phyloP scores from a whole-genome alignment of 1,284 basidiomycete genomes.

The Trametes sp. region DNA sequence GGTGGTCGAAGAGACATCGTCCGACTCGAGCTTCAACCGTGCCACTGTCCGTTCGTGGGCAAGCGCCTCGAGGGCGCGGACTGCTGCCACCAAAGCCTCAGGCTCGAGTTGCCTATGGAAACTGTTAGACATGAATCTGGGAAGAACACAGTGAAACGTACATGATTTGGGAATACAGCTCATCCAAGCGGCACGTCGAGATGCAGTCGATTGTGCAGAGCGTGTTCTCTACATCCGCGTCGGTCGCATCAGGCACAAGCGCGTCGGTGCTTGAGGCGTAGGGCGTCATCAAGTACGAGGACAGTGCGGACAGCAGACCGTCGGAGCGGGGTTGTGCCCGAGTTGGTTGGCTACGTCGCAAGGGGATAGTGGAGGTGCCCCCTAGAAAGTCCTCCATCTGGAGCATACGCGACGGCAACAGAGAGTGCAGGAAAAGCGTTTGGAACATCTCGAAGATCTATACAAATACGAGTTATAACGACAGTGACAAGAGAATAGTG shows the following conservation, averaged over 20 bases:
- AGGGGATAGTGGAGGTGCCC: constrained; percentile 87
- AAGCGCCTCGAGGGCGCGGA: constrained; percentile 88
- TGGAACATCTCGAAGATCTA: constrained; percentile 99
- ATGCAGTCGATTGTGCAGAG: constrained; percentile 96
- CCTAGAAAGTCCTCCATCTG: constrained; percentile 98
- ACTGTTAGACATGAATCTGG: neutral
- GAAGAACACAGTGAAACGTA: constrained; percentile 51
- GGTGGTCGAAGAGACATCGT: constrained; percentile 52
- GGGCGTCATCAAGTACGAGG: constrained; percentile 96
- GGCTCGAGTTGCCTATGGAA: constrained; percentile 71
- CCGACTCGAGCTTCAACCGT: constrained; percentile 70
- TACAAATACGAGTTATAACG: too few species aligned
- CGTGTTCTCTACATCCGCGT: constrained; percentile 93
- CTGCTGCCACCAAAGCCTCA: constrained; percentile 82
- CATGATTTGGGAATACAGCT: constrained; percentile 93
- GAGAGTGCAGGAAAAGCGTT: constrained; percentile 92
- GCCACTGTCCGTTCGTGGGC: constrained; percentile 88
- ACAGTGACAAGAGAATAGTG: too few species aligned
- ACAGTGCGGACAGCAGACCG: constrained; percentile 92
- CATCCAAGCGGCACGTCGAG: constrained; percentile 91
- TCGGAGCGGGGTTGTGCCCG: constrained; percentile 75
- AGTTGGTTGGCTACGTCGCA: constrained; percentile 78
- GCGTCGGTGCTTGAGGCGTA: constrained; percentile 79
- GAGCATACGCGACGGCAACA: constrained; percentile 89
- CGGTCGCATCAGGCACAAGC: constrained; percentile 82